phyloP scores from a whole-genome alignment of 805 yeast genomes.

The Ogataea paradorogensis region DNA sequence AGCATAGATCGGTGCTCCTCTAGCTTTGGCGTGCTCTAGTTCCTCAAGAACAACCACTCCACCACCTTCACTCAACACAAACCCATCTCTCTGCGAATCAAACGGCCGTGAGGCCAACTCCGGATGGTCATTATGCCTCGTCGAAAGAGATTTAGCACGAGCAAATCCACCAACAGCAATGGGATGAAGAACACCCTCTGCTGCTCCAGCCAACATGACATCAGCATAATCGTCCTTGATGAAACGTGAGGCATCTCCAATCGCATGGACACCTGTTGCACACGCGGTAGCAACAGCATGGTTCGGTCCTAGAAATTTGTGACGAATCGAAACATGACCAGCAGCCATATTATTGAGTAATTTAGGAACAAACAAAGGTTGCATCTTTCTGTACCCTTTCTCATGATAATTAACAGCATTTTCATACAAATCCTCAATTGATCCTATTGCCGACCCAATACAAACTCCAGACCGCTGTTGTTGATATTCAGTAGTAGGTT shows the following conservation, averaged over 20 bases:
- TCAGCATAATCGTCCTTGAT: constrained; percentile 78
- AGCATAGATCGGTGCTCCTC: constrained; percentile 71
- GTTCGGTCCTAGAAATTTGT: constrained; percentile 77
- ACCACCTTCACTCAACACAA: constrained; percentile 91
- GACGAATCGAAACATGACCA: constrained; percentile 80
- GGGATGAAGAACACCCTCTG: constrained; percentile 87
- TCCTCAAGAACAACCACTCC: constrained; percentile 79
- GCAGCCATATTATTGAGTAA: constrained; percentile 90
- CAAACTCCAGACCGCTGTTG: constrained; percentile 60
- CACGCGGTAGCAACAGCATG: constrained; percentile 93
- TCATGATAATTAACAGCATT: constrained; percentile 51
- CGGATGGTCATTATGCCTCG: constrained; percentile 62
- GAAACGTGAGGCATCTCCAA: constrained; percentile 88
- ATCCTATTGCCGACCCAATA: constrained; percentile 93
- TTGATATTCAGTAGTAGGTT: constrained; percentile 37
- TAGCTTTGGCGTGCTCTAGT: constrained; percentile 64
- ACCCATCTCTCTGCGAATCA: constrained; percentile 75
- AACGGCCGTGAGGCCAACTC: constrained; percentile 79
- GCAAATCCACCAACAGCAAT: constrained; percentile 87
- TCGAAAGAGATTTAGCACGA: constrained; percentile 76
- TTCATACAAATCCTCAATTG: constrained; percentile 68
- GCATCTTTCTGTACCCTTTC: constrained; percentile 63
- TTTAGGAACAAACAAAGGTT: constrained; percentile 85
- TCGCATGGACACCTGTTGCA: constrained; percentile 91
- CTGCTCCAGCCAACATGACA: constrained; percentile 90